Evolutionary conservation across 78 protist species (phyloP).

Genomic region (Salpingoeca rosetta): DNA sequence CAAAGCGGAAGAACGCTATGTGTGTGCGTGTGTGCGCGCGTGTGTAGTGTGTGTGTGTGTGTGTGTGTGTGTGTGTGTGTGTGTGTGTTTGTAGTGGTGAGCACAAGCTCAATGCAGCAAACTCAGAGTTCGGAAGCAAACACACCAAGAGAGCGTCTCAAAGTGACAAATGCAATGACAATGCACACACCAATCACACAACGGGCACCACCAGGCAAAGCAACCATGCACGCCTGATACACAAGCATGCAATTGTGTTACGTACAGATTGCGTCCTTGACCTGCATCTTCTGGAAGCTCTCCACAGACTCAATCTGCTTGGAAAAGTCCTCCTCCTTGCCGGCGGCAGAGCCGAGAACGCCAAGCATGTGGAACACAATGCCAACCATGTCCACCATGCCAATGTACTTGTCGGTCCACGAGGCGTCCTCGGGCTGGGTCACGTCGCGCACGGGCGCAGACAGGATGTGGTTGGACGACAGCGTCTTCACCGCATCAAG

Average conservation of each 20-base stretch:
- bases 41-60: too few relatives aligned
- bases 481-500: not conserved
- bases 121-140: too few relatives aligned
- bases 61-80: too few relatives aligned
- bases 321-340: not conserved
- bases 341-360: not conserved
- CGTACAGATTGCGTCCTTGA: not conserved
- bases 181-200: too few relatives aligned
- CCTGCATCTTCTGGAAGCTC: not conserved
- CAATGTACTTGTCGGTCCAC: not conserved
- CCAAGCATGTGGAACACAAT: not conserved
- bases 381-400: not conserved
- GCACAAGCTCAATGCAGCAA: too few relatives aligned
- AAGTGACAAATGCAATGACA: too few relatives aligned
- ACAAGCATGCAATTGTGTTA: too few relatives aligned
- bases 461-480: not conserved
- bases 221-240: too few relatives aligned
- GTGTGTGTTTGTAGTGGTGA: too few relatives aligned
- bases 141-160: too few relatives aligned
- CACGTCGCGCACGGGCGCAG: not conserved
- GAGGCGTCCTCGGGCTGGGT: not conserved
- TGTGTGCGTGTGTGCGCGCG: too few relatives aligned
- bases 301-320: not conserved
- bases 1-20: not conserved
- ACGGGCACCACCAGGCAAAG: too few relatives aligned